A percentile compares a stretch with the other conserved stretches of the same genome.
phyloP scores from a whole-genome alignment of 2,329 filamentous ascomycete genomes.

The Neurospora crassa region DNA sequence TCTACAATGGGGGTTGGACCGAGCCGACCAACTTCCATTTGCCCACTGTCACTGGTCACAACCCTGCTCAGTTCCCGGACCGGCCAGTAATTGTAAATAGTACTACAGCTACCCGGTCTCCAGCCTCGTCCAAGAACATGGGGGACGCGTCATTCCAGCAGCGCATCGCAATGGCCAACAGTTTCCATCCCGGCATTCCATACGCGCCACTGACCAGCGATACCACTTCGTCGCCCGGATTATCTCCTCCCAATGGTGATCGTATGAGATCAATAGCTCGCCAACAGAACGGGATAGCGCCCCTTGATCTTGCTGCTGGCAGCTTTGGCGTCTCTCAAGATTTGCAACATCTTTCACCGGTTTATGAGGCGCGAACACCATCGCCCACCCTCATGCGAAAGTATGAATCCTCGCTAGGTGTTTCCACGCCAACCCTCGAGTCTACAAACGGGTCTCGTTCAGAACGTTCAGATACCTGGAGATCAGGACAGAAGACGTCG shows the following conservation, averaged over 20 bases:
- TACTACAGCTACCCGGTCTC: constrained; percentile 15
- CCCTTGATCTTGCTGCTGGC: constrained; percentile 44
- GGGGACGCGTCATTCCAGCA: constrained; percentile 23
- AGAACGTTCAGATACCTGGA: constrained; percentile 7
- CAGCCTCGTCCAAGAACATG: constrained; percentile 8
- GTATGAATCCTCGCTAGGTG: constrained; percentile 29
- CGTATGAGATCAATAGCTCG: constrained; percentile 25
- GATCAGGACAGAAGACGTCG: constrained; percentile 10
- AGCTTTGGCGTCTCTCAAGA: constrained; percentile 32
- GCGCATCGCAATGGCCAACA: constrained; percentile 20
- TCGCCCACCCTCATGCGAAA: constrained; percentile 55
- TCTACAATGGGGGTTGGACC: constrained; percentile 14
- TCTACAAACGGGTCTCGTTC: constrained; percentile 16
- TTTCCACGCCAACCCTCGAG: constrained; percentile 5
- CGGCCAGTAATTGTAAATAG: constrained; percentile 42
- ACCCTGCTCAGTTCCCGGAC: constrained; percentile 25
- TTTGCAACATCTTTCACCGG: constrained; percentile 55
- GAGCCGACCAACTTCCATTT: constrained; percentile 16
- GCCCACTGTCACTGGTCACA: constrained; percentile 16
- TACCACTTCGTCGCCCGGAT: constrained; percentile 19
- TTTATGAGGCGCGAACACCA: constrained; percentile 63
- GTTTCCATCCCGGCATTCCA: constrained; percentile 13
- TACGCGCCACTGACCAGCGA: constrained; percentile 21
- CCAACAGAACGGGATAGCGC: constrained; percentile 41
- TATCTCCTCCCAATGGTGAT: constrained; percentile 19